phyloP scores from a whole-genome alignment of 2,329 filamentous ascomycete genomes.

The Aspergillus glaucus region DNA sequence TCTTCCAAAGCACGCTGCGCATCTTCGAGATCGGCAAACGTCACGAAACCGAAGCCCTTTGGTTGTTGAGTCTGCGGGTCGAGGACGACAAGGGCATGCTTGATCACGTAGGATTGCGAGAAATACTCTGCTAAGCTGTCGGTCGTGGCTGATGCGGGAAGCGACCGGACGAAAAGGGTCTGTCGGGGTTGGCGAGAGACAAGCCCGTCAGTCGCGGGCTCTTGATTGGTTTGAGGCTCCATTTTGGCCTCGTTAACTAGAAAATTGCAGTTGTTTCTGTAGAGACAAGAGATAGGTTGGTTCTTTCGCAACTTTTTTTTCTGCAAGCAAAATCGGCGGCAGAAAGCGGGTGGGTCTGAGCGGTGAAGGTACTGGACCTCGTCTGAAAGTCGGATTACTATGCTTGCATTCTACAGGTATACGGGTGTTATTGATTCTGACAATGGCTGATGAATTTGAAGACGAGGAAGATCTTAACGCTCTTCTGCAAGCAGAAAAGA shows the following conservation, averaged over 20 bases:
- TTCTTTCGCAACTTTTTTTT: slow-evolving; percentile 5
- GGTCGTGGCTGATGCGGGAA: slow-evolving; percentile 70
- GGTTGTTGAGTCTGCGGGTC: slow-evolving; percentile 82
- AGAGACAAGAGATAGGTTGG: background rate
- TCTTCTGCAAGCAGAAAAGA: slow-evolving; percentile 25
- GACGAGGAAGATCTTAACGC: slow-evolving; percentile 41
- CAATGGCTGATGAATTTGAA: slow-evolving; percentile 44
- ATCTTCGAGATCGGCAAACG: slow-evolving; percentile 89
- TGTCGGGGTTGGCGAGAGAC: slow-evolving; percentile 39
- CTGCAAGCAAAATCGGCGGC: slow-evolving; percentile 28
- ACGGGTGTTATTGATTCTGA: background rate
- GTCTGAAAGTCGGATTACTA: background rate
- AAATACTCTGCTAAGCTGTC: slow-evolving; percentile 83
- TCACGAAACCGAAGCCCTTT: slow-evolving; percentile 93
- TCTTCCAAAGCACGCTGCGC: slow-evolving; percentile 73
- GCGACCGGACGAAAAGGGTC: slow-evolving; percentile 84
- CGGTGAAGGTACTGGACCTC: slow-evolving; percentile 12
- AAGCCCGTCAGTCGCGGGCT: slow-evolving; percentile 11
- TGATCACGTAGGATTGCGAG: slow-evolving; percentile 88
- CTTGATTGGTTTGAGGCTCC: slow-evolving; percentile 16
- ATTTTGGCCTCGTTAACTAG: slow-evolving; percentile 13
- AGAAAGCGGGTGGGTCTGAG: slow-evolving; percentile 24
- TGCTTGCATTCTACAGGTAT: background rate
- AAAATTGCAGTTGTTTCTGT: slow-evolving; percentile 8
- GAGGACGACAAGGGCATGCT: slow-evolving; percentile 87